Evolutionary conservation across 2,329 filamentous ascomycete species (phyloP), one percentile per base, ranked within the genome.

Genomic region (Trichoderma atroviride): DNA sequence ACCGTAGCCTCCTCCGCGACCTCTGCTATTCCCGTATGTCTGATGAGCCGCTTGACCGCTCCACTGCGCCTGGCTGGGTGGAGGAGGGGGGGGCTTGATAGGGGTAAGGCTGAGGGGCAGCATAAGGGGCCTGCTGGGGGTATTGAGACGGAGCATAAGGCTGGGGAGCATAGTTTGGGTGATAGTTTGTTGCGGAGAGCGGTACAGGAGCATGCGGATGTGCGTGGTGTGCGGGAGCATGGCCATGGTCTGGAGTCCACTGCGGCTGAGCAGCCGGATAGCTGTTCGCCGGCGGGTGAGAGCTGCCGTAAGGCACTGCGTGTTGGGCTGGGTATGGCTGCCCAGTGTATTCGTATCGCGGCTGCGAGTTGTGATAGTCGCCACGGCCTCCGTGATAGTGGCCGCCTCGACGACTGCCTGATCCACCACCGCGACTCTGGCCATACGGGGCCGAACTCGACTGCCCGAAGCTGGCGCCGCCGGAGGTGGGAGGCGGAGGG

Each of bases 141-240:
- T 82, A 81, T 65, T 83, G 81, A 29, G 80, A 69, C 56, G 78
- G 75, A 37, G 78, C 77, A 70, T 88, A 89, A 10, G 81, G 77
- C 73, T 88, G 88, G 52, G 84, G 84, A 50, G 86, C 83, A 75
- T 88, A 89, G 76, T 86, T 87, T 40, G 86, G 86, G 72, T 88
- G 87, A 74, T 88, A 88, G 74, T 86, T 86, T 70, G 84, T 81
- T 37, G 84, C 78, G 61, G 86, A 82, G 40, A 88, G 78, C 33
- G 85, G 84, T 66, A 81, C 76, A 52, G 82, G 81, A 55, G 80
- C 78, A 74, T 86, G 85, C 40, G 82, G 76, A 29, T 83, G 80
- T n/a, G 78, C 76, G 71, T 81, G 80, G 64, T 81, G 80, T 37
- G 79, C 77, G 9, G 76, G 69, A 68, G 80, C 76, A 35, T 72